phyloP scores from a whole-genome alignment of 176 grass and related monocot genomes.

The Melocanna baccifera region DNA sequence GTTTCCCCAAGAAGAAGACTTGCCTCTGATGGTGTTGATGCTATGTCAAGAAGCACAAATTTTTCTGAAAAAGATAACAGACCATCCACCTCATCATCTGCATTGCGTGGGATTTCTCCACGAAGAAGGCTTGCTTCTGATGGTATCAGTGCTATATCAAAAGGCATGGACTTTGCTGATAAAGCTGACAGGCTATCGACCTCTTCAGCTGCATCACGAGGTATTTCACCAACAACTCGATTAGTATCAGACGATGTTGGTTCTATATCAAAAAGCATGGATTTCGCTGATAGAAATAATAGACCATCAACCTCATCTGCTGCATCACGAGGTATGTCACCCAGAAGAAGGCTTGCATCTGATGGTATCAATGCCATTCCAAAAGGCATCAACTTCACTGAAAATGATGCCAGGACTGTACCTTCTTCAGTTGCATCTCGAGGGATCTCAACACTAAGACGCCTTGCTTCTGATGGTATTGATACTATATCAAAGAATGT shows the following conservation, averaged over 20 bases:
- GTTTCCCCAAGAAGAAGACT: constrained; percentile 53
- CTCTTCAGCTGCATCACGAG: constrained; percentile 29
- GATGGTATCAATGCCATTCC: constrained; percentile 33
- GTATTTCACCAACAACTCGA: constrained; percentile 27
- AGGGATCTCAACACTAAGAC: constrained; percentile 31
- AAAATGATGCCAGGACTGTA: constrained; percentile 35
- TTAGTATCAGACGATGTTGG: constrained; percentile 21
- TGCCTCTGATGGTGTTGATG: constrained; percentile 43
- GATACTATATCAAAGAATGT: constrained; percentile 34
- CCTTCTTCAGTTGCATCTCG: constrained; percentile 27
- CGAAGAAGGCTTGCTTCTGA: constrained; percentile 50
- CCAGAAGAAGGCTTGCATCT: constrained; percentile 37
- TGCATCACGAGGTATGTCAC: constrained; percentile 40
- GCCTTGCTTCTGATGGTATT: constrained; percentile 30
- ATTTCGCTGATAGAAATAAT: constrained; percentile 34
- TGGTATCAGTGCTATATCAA: constrained; percentile 24
- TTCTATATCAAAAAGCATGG: constrained; percentile 25
- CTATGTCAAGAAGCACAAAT: constrained; percentile 19
- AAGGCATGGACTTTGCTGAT: constrained; percentile 36
- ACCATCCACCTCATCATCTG: constrained; percentile 38
- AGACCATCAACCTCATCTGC: constrained; percentile 46
- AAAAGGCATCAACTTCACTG: constrained; percentile 32
- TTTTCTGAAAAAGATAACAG: constrained; percentile 47
- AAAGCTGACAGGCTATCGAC: constrained; percentile 22
- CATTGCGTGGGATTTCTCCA: constrained; percentile 41